Conservation (phyloP, 306 rosid genomes). For the Geum urbanum region DNA sequence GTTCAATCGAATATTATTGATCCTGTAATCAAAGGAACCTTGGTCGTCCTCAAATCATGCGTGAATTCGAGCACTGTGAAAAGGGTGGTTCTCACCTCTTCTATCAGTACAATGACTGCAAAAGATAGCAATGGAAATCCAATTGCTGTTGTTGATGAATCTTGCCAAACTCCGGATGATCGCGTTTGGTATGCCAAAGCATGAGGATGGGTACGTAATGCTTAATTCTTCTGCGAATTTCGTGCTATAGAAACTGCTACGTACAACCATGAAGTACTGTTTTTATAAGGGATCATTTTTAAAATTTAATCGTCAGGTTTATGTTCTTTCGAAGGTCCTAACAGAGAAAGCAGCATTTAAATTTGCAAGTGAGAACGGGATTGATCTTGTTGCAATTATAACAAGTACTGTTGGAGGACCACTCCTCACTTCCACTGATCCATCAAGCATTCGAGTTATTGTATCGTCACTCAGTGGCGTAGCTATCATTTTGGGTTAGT, state of each 20-base stretch:
- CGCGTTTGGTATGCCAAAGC: slow-evolving; percentile 50
- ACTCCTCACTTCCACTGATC: slow-evolving; percentile 55
- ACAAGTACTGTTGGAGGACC: slow-evolving; percentile 78
- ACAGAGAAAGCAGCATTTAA: slow-evolving; percentile 67
- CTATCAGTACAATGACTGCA: slow-evolving; percentile 67
- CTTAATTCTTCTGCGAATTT: not conserved
- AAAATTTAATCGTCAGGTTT: slow-evolving; percentile 40
- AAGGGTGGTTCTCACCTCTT: slow-evolving; percentile 77
- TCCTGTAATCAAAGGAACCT: slow-evolving; percentile 58
- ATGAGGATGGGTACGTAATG: slow-evolving; percentile 64
- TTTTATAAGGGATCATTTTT: too few species aligned
- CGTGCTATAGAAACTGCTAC: too few species aligned
- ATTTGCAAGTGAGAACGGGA: slow-evolving; percentile 59
- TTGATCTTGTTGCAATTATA: slow-evolving; percentile 63
- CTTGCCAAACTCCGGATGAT: slow-evolving; percentile 50
- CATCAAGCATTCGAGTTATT: slow-evolving; percentile 63
- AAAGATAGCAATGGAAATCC: slow-evolving; percentile 46
- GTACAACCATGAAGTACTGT: not conserved
- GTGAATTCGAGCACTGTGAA: slow-evolving; percentile 64
- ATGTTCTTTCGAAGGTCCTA: slow-evolving; percentile 60
- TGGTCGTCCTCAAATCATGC: slow-evolving; percentile 61
- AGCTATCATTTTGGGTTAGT: too few species aligned
- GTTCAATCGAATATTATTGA: slow-evolving; percentile 49
- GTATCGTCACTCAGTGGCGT: slow-evolving; percentile 22
- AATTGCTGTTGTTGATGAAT: slow-evolving; percentile 61